Base-by-base conservation (phyloP, 805 yeast genomes). In the Cyberlindnera mycetangii region DNA sequence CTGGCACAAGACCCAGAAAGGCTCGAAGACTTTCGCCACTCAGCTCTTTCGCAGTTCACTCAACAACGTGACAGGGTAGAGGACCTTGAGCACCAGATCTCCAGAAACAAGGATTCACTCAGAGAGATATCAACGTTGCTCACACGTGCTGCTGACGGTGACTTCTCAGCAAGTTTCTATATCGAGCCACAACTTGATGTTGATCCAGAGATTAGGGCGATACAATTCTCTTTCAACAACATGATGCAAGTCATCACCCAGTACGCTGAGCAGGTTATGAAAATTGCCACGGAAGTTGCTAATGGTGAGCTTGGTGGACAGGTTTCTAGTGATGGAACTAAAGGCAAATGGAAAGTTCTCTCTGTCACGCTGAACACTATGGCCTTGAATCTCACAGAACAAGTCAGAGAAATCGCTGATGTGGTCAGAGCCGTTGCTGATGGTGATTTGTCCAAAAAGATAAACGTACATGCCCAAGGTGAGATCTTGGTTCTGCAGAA, bases 391-490 rank as follows among this genome's bases (percentile, higher is more conserved):
- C 73, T 88, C 54, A 88, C 96, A 0, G 86, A 85, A 49, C 96
- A 88, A 67, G 96, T 88, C 53, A 76, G 96, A 65, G 81, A 89
- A 15, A 88, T 88, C 55, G 95, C 95, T 5, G 85, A 89, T 11
- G 96, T 88, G 46, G 89, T 95, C 2, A 85, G 95, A 4, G 95
- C 95, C 3, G 96, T 88, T 35, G 96, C 96, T 1, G 85, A 85
- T 62, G 96, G 96, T 58, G 95, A 88, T 60, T 72, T 88, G 53
- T 81, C 89, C 1, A 72, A 90, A 42, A 87, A 85, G 58, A 86
- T 87, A 60, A 85, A 85, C 61, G 93, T 87, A 6, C 90, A 86
- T 62, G 95, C 95, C 9, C 95, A 87, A 61, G 95, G 95, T 44
- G 95, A 87, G 65, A 87, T 87, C 53, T 67, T 85, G 46, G 92